A percentile compares a stretch with the other conserved stretches of the same genome.
These are phyloP conservation scores for Coprinopsis marcescibilis DNA, from an alignment of 768 basidiomycete genomes.

Conservation along the genomic window DNA sequence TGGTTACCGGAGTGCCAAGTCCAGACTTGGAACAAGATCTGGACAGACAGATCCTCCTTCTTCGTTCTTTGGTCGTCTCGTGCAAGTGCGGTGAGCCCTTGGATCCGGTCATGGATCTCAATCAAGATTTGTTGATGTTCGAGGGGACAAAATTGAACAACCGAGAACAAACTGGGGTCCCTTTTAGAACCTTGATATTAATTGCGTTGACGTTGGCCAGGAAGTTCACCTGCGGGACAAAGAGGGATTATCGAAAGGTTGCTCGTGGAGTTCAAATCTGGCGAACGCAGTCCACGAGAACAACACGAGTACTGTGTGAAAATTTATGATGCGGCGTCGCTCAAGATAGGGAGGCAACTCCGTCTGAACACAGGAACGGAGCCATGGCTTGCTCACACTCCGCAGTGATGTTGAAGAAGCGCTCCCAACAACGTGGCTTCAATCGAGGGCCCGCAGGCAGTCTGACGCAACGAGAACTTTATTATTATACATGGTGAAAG, in stretches of 20 bases:
- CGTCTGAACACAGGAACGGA: no score
- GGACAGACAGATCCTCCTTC: not conserved
- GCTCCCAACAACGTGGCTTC: not conserved
- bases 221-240: no score
- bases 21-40: not conserved
- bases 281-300: no score
- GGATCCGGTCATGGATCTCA: not conserved
- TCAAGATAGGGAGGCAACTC: no score
- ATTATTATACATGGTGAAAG: constrained; percentile 14
- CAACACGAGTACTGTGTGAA: no score
- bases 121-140: constrained; percentile 3
- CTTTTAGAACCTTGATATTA: no score
- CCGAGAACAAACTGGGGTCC: not conserved
- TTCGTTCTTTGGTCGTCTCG: not conserved
- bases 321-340: no score
- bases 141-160: not conserved
- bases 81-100: not conserved
- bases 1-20: constrained; percentile 3
- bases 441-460: not conserved
- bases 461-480: not conserved
- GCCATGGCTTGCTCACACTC: no score
- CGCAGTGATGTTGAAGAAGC: constrained; percentile 2
- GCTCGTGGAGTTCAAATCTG: no score
- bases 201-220: no score
- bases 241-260: no score